Conservation (phyloP, 768 basidiomycete genomes). For the Tylopilus subfusipes region DNA sequence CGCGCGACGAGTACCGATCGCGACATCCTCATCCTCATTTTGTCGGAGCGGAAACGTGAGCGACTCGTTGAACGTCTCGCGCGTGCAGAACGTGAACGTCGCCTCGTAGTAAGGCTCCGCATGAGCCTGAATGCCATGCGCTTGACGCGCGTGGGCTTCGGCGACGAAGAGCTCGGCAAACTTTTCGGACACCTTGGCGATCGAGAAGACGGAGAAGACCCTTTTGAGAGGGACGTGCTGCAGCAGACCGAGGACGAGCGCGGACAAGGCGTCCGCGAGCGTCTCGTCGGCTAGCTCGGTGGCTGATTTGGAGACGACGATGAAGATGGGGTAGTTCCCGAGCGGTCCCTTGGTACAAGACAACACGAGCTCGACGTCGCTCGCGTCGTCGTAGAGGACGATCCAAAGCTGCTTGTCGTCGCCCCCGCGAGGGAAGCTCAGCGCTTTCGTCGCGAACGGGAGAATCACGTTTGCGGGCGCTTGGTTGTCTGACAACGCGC, state of each 20-base stretch:
- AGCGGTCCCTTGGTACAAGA: slow-evolving; percentile 6
- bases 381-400: slow-evolving; percentile 16
- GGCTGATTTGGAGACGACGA: slow-evolving; percentile 11
- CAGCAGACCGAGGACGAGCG: slow-evolving; percentile 10
- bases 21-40: slow-evolving; percentile 2
- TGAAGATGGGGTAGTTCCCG: slow-evolving; percentile 12
- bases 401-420: slow-evolving; percentile 30
- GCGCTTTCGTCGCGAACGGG: slow-evolving; percentile 34
- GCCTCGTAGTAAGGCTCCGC: slow-evolving; percentile 58
- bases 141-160: slow-evolving; percentile 32
- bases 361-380: slow-evolving; percentile 6
- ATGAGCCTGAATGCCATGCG: slow-evolving; percentile 19
- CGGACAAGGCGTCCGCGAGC: neutral
- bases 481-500: slow-evolving; percentile 27
- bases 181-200: slow-evolving; percentile 38
- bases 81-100: slow-evolving; percentile 53
- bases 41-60: neutral
- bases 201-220: slow-evolving; percentile 64
- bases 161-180: slow-evolving; percentile 43
- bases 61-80: slow-evolving; percentile 29
- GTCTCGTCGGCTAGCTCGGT: neutral
- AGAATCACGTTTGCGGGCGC: slow-evolving; percentile 38
- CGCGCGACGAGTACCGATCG: slow-evolving; percentile 34
- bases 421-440: neutral
- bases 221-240: slow-evolving; percentile 5